Percentiles rank a stretch among this genome's conserved stretches.
These are phyloP conservation scores for Rhodotorula mucilaginosa DNA, from an alignment of 1,284 basidiomycete genomes.

Conservation along the genomic window DNA sequence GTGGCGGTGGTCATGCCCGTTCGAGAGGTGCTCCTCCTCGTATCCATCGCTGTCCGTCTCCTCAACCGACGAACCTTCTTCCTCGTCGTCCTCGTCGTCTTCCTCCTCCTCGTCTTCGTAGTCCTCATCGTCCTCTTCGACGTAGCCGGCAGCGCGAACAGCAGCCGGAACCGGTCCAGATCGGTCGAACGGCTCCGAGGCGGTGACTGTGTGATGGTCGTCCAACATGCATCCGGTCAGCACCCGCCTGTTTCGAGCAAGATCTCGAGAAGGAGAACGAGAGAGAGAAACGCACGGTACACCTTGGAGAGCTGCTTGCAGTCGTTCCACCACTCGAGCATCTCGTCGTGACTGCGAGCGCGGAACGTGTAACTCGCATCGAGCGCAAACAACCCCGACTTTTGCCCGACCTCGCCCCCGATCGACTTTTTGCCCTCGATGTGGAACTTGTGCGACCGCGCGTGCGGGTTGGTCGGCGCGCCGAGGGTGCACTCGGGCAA, in stretches of 20 bases:
- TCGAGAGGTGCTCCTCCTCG: constrained; percentile 46
- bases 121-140: constrained; percentile 61
- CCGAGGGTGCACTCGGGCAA: constrained; percentile 94
- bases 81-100: constrained; percentile 62
- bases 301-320: constrained; percentile 92
- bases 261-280: constrained; percentile 65
- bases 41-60: constrained; percentile 53
- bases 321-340: constrained; percentile 99
- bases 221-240: background rate
- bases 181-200: constrained; percentile 89
- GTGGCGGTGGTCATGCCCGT: constrained; percentile 45
- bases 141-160: constrained; percentile 81
- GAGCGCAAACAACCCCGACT: constrained; percentile 51
- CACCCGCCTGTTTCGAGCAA: constrained; percentile 45
- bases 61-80: constrained; percentile 67
- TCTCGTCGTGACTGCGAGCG: constrained; percentile 84
- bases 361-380: constrained; percentile 85
- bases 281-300: constrained; percentile 54
- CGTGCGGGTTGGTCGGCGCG: constrained; percentile 70
- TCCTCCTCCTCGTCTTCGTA: constrained; percentile 71
- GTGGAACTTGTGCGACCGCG: constrained; percentile 90
- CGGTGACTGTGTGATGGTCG: constrained; percentile 60
- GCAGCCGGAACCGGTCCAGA: constrained; percentile 90
- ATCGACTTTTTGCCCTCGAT: constrained; percentile 80
- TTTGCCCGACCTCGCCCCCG: constrained; percentile 40